Evolutionary conservation across 2,329 filamentous ascomycete genomes (phyloP).

Genomic region (Metarhizium humberi): DNA sequence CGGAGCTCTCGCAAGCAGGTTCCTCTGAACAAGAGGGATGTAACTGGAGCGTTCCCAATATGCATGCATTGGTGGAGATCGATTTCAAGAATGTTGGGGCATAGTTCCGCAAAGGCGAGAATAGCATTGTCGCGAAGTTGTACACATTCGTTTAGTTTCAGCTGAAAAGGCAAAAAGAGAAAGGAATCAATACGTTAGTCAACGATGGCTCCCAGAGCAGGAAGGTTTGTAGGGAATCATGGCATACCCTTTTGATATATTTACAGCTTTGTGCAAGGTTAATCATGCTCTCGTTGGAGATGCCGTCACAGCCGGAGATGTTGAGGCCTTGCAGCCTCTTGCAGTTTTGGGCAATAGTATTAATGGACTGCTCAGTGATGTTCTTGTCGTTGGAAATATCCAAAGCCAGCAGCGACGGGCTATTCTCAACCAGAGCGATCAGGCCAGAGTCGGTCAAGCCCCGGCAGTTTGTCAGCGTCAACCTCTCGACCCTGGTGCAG

Average conservation of each 20-base stretch:
- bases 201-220: background rate
- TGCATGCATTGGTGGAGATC: conserved; percentile 80
- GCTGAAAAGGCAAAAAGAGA: conserved; percentile 30
- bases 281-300: conserved; percentile 81
- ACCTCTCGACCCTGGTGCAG: conserved; percentile 84
- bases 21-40: conserved; percentile 67
- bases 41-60: conserved; percentile 77
- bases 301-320: conserved; percentile 73
- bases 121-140: conserved; percentile 78
- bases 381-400: conserved; percentile 81
- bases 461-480: conserved; percentile 86
- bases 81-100: conserved; percentile 90
- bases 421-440: conserved; percentile 68
- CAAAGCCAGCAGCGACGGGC: conserved; percentile 72
- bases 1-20: conserved; percentile 83
- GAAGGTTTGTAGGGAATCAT: background rate
- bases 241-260: conserved; percentile 72
- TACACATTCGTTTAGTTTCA: conserved; percentile 91
- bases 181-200: background rate
- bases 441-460: conserved; percentile 78
- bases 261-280: conserved; percentile 72
- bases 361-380: conserved; percentile 74
- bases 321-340: conserved; percentile 84
- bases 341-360: conserved; percentile 72
- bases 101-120: conserved; percentile 76